A percentile compares a stretch with the other conserved stretches of the same genome.
These are phyloP conservation scores for Hemileia vastatrix DNA, from an alignment of 1,284 basidiomycete species.

Conservation along the genomic window DNA sequence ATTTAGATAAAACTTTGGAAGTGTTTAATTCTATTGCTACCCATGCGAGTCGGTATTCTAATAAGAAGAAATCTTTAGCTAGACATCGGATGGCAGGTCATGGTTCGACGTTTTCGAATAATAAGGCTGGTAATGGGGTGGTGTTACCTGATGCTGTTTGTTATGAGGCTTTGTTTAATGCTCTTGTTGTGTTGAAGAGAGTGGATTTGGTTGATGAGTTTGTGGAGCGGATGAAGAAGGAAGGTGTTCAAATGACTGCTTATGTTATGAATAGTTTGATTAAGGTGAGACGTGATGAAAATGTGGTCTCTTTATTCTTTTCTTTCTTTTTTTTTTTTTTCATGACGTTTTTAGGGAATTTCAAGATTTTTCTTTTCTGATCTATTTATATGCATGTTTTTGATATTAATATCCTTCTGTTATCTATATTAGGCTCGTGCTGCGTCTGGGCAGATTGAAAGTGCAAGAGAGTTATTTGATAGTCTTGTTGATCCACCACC, in stretches of 20 bases:
- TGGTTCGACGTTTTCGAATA: constrained; percentile 44
- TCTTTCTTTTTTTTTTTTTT: background rate
- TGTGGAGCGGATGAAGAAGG: constrained; percentile 55
- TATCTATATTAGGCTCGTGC: constrained; percentile 56
- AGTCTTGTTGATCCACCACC: constrained; percentile 62
- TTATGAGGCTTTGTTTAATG: constrained; percentile 84
- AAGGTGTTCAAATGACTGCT: constrained; percentile 76
- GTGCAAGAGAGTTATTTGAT: constrained; percentile 71
- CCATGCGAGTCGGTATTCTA: background rate
- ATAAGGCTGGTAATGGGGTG: constrained; percentile 33
- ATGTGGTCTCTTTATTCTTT: too few species aligned
- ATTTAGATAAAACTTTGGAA: constrained; percentile 65
- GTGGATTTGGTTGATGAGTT: constrained; percentile 69
- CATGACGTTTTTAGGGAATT: background rate
- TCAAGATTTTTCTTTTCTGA: background rate
- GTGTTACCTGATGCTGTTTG: constrained; percentile 66
- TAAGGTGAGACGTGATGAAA: too few species aligned
- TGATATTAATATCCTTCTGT: constrained; percentile 1
- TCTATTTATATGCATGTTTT: background rate
- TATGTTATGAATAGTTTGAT: constrained; percentile 92
- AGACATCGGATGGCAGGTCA: constrained; percentile 41
- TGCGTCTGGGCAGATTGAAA: constrained; percentile 58
- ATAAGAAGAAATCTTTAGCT: background rate
- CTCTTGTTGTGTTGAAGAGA: constrained; percentile 67
- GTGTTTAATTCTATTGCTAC: constrained; percentile 65